A percentile compares a stretch with the other conserved stretches of the same genome.
Evolutionary conservation across 805 yeast species (phyloP).

Genomic region (Saccharomycodes ludwigii): DNA sequence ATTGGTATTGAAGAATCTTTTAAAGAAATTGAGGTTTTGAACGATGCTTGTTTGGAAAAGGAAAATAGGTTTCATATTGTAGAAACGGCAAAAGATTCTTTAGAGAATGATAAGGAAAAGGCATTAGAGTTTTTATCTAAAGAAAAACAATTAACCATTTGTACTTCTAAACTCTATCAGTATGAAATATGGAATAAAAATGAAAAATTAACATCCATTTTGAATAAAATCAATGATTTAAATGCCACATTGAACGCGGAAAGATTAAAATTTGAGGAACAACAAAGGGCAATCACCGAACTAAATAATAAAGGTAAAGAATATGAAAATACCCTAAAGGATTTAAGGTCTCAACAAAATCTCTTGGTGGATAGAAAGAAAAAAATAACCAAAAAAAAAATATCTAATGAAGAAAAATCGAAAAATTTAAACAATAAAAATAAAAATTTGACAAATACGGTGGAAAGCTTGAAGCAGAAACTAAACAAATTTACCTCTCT

Average conservation of each 20-base stretch:
- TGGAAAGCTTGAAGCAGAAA: slow-evolving; percentile 24
- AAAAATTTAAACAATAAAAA: slow-evolving; percentile 51
- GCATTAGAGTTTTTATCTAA: slow-evolving; percentile 54
- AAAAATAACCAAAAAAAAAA: slow-evolving; percentile 22
- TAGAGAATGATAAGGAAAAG: slow-evolving; percentile 52
- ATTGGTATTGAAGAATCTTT: slow-evolving; percentile 54
- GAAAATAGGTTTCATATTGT: slow-evolving; percentile 70
- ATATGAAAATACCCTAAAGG: slow-evolving; percentile 14
- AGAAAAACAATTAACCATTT: slow-evolving; percentile 48
- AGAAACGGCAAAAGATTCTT: slow-evolving; percentile 53
- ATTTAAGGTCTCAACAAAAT: slow-evolving; percentile 21
- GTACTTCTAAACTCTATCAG: slow-evolving; percentile 47
- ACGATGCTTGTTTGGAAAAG: slow-evolving; percentile 72
- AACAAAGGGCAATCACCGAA: slow-evolving; percentile 26
- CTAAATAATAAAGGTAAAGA: slow-evolving; percentile 20
- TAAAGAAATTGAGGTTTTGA: slow-evolving; percentile 53
- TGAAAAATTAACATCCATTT: slow-evolving; percentile 27
- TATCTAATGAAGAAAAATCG: slow-evolving; percentile 63
- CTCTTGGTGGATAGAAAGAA: slow-evolving; percentile 14
- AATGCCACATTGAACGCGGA: slow-evolving; percentile 33
- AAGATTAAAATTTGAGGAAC: slow-evolving; percentile 27
- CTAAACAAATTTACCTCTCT: too few relatives aligned
- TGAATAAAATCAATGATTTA: slow-evolving; percentile 27
- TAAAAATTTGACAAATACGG: slow-evolving; percentile 44
- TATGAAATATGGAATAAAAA: slow-evolving; percentile 30